A percentile compares a stretch with the other conserved stretches of the same genome.
These are phyloP conservation scores for Cercospora sp. DNA, from an alignment of 2,329 filamentous ascomycete genomes.

Conservation along the genomic window DNA sequence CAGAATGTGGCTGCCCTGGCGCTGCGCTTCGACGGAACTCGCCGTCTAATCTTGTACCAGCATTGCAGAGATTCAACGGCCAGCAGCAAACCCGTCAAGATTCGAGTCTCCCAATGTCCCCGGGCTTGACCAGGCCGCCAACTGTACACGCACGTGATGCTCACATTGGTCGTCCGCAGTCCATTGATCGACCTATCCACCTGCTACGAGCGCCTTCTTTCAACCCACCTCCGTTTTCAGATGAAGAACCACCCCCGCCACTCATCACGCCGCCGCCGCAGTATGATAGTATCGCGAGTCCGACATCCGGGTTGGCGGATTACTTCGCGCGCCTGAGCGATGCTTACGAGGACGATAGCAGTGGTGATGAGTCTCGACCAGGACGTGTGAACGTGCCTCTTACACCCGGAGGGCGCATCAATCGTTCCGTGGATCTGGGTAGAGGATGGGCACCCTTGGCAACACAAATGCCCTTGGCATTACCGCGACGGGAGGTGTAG, in stretches of 20 bases:
- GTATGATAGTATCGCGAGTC: constrained; percentile 78
- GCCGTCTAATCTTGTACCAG: constrained; percentile 55
- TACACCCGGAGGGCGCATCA: constrained; percentile 62
- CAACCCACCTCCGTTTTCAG: constrained; percentile 83
- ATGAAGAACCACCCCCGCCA: constrained; percentile 72
- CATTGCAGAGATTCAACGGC: constrained; percentile 57
- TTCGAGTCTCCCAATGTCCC: constrained; percentile 33
- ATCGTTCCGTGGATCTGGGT: constrained; percentile 64
- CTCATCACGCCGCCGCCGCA: constrained; percentile 78
- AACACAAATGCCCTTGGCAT: constrained; percentile 9
- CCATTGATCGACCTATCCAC: constrained; percentile 71
- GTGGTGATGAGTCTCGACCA: constrained; percentile 27
- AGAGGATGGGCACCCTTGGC: constrained; percentile 45
- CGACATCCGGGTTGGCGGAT: constrained; percentile 70
- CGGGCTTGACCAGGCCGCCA: constrained; percentile 54
- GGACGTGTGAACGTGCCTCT: constrained; percentile 59
- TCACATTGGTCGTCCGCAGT: constrained; percentile 27
- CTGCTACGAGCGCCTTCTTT: constrained; percentile 80
- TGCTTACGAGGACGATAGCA: constrained; percentile 51
- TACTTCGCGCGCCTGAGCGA: constrained; percentile 82
- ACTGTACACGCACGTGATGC: constrained; percentile 40
- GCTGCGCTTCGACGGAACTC: constrained; percentile 56
- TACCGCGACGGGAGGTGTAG: constrained; percentile 11
- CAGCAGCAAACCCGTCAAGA: constrained; percentile 21
- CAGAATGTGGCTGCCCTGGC: constrained; percentile 66